Conservation (phyloP, 352 stramenopile species). For the Phytophthora fragariae region DNA sequence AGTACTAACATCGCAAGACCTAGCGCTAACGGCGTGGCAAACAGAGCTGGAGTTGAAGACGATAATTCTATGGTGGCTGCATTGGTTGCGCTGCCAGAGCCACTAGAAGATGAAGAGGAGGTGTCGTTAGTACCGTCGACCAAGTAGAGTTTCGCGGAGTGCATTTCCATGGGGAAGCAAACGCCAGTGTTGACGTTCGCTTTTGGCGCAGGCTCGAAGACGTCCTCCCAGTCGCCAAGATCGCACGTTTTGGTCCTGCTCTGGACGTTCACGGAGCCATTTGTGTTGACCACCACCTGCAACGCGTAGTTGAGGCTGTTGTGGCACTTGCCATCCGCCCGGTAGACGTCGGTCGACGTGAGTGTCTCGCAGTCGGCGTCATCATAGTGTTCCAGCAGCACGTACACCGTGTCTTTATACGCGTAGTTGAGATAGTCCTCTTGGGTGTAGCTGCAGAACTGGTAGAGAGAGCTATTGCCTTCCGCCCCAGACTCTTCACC, state of each 20-base stretch:
- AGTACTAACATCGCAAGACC: neutral
- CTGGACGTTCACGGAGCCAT: constrained; percentile 9
- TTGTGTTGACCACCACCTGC: neutral
- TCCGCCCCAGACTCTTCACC: constrained; percentile 7
- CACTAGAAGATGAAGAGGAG: neutral
- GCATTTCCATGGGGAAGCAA: constrained; percentile 5
- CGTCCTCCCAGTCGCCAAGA: neutral
- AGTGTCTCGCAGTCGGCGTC: constrained; percentile 7
- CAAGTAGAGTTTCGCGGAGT: constrained; percentile 8
- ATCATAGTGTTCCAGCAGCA: constrained; percentile 19
- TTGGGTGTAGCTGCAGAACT: constrained; percentile 15
- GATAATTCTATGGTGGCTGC: neutral
- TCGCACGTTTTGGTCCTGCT: constrained; percentile 15
- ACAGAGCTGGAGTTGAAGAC: neutral
- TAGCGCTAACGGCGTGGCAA: neutral
- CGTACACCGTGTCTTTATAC: constrained; percentile 10
- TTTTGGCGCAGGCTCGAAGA: neutral
- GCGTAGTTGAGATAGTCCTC: constrained; percentile 10
- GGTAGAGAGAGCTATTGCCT: constrained; percentile 8
- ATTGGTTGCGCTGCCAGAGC: neutral
- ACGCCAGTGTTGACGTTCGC: constrained; percentile 11
- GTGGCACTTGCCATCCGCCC: constrained; percentile 17
- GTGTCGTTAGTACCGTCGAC: constrained; percentile 11
- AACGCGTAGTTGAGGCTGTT: constrained; percentile 28
- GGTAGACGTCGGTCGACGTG: constrained; percentile 16